Evolutionary conservation across 139 green algal genomes (phyloP).

Genomic region (Chlamydomonas sp.): DNA sequence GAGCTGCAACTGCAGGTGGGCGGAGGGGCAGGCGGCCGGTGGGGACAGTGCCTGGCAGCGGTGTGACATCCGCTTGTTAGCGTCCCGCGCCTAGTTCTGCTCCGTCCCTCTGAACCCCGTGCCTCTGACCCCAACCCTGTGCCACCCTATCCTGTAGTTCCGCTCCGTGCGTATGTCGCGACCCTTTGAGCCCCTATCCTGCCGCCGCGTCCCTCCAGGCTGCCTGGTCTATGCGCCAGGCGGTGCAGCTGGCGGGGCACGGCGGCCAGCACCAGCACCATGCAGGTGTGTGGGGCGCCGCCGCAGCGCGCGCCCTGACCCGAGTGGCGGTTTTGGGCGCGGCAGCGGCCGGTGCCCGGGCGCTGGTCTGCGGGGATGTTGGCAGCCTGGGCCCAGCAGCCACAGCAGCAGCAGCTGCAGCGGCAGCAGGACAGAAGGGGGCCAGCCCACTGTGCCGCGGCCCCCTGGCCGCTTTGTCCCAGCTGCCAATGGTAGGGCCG

Average conservation of each 20-base stretch:
- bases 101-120: too few species aligned
- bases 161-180: too few species aligned
- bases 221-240: too few species aligned
- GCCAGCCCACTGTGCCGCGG: background rate
- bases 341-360: background rate
- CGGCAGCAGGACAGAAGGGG: background rate
- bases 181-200: too few species aligned
- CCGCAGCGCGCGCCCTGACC: background rate
- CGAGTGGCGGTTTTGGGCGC: background rate
- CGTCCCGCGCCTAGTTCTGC: background rate
- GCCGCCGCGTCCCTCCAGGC: too few species aligned
- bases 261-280: background rate
- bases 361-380: background rate
- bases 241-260: background rate
- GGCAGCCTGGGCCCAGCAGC: background rate
- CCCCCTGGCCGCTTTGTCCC: background rate
- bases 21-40: too few species aligned
- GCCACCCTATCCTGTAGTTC: too few species aligned
- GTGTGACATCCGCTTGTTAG: too few species aligned
- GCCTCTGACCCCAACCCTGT: too few species aligned
- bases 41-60: background rate
- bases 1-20: slow-evolving; percentile 74
- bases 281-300: background rate
- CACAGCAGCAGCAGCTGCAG: background rate
- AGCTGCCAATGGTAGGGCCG: background rate